Evolutionary conservation across 371 early-diverging fungal species (phyloP).

Genomic region (Mortierella sp.): DNA sequence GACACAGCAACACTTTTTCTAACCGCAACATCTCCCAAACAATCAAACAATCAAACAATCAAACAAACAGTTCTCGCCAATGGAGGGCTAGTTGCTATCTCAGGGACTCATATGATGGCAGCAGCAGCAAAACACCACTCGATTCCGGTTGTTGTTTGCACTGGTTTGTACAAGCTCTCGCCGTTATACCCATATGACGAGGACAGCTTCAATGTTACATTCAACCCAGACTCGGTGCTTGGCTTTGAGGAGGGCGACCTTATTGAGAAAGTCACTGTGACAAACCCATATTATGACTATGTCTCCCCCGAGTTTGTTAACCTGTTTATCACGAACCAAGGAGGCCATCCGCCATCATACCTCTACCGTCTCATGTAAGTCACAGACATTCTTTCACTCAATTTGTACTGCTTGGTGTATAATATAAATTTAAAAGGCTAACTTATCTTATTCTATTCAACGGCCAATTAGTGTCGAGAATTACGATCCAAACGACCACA

Average conservation of each 20-base stretch:
- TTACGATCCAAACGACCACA: slow-evolving; percentile 44
- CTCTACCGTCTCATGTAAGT: slow-evolving; percentile 80
- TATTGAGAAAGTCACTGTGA: slow-evolving; percentile 82
- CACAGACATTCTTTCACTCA: background rate
- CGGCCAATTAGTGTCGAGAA: slow-evolving; percentile 34
- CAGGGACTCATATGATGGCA: slow-evolving; percentile 88
- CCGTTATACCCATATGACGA: slow-evolving; percentile 91
- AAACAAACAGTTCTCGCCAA: slow-evolving; percentile 87
- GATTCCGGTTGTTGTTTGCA: slow-evolving; percentile 67
- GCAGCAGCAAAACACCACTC: slow-evolving; percentile 94
- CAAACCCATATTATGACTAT: slow-evolving; percentile 92
- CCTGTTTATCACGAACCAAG: slow-evolving; percentile 92
- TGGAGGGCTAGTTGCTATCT: slow-evolving; percentile 89
- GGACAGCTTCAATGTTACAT: slow-evolving; percentile 82
- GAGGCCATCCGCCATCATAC: slow-evolving; percentile 83
- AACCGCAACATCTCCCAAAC: background rate
- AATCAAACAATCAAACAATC: too few relatives aligned
- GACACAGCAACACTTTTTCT: background rate
- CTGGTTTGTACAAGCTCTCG: slow-evolving; percentile 45
- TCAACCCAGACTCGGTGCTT: slow-evolving; percentile 86
- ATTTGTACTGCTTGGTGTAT: background rate
- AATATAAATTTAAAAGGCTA: background rate
- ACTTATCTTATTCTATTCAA: slow-evolving; percentile 1
- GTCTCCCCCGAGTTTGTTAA: slow-evolving; percentile 90
- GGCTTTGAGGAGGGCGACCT: slow-evolving; percentile 85